Evolutionary conservation across 2,329 filamentous ascomycete genomes (phyloP).

Genomic region (Colletotrichum sp.): DNA sequence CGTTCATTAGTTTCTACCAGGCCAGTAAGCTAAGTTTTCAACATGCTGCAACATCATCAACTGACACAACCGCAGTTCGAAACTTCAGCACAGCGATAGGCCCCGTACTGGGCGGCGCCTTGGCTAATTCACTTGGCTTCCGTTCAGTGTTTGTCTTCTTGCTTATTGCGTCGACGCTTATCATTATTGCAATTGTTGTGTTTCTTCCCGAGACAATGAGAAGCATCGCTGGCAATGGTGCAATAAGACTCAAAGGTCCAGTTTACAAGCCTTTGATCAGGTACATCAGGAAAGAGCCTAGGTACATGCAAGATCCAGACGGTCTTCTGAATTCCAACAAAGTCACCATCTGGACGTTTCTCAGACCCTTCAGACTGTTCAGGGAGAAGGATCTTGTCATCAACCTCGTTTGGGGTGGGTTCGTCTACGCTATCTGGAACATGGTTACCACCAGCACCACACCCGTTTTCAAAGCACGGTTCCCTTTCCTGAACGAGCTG

Average conservation of each 20-base stretch:
- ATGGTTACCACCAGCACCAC: conserved; percentile 52
- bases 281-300: conserved; percentile 19
- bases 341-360: conserved; percentile 33
- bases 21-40: conserved; percentile 25
- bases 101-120: conserved; percentile 34
- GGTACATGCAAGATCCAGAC: conserved; percentile 21
- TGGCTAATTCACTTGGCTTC: conserved; percentile 25
- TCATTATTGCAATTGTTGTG: conserved; percentile 24
- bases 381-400: conserved; percentile 46
- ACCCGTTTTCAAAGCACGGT: conserved; percentile 33
- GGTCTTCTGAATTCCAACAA: conserved; percentile 25
- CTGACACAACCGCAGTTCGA: conserved; percentile 19
- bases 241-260: conserved; percentile 22
- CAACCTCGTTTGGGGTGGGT: conserved; percentile 44
- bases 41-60: background rate
- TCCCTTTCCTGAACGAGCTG: conserved; percentile 25
- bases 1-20: conserved; percentile 35
- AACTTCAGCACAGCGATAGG: conserved; percentile 35
- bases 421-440: conserved; percentile 44
- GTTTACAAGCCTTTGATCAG: conserved; percentile 29
- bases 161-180: background rate
- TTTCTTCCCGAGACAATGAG: conserved; percentile 33
- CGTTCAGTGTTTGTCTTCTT: conserved; percentile 21
- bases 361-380: conserved; percentile 42
- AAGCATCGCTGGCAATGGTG: conserved; percentile 31